Evolutionary conservation across 345 rosid species (phyloP), one percentile per base, ranked within the genome.

Genomic region (Atalantia buxifolia): DNA sequence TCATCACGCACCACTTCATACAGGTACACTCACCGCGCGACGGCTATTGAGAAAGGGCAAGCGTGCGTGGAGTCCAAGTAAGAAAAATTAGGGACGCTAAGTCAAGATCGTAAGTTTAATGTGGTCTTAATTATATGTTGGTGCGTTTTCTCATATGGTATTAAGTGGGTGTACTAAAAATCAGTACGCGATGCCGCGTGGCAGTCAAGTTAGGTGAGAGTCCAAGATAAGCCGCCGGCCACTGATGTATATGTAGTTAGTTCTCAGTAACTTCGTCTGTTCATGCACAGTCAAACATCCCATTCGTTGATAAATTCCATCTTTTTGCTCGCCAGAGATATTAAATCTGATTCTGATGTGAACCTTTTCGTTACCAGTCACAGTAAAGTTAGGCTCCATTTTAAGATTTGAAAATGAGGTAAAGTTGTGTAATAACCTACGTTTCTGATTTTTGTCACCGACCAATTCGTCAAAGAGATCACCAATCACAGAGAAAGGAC

Each of bases 171-270:
- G 18, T 1, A 66, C 27, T 70, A n/a, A 70, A 70, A 64, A 22
- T 9, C 9, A 45, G 31, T 16, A 55, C 42, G 74, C 73, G 72
- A 69, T 69, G 81, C 84, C 88, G 82, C 85, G 89, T 86, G 88
- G 88, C 36, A 45, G 2, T 38, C 6, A 48, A 69, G 79, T 76
- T 81, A 53, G 88, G 86, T 83, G 76, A 14, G 62, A 40, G 60
- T 74, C 4, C 57, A 64, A 73, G 67, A 66, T 66, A 74, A 75
- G 80, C 82, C 76, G 88, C 90, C 88, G 88, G 90, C 85, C 88
- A 85, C 83, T 85, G 50, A 83, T 36, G 40, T 48, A 60, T 4
- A 76, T 42, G 1, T 3, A 42, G 14, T 10, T 42, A 42, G 50
- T 83, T 82, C 82, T 59, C 40, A 28, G 63, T 18, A 73, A 30